Evolutionary conservation across 140 eudicot genomes (phyloP).

Genomic region (Eryngium alpinum): DNA sequence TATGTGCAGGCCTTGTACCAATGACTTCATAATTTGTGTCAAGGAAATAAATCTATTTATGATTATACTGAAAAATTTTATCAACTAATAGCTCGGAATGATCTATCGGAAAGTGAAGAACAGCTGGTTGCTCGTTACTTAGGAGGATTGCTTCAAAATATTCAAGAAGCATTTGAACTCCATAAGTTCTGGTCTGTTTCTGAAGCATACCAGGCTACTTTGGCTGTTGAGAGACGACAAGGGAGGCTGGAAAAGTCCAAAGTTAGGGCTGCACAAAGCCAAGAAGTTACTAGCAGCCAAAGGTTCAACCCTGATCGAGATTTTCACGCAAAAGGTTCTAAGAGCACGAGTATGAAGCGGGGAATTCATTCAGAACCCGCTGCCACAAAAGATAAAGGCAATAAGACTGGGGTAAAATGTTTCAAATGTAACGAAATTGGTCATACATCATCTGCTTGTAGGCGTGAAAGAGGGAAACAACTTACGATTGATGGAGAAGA

Average conservation of each 20-base stretch:
- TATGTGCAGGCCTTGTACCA: neutral
- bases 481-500: neutral
- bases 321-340: neutral
- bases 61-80: neutral
- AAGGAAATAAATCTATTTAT: neutral
- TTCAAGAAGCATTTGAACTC: constrained; percentile 53
- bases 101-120: neutral
- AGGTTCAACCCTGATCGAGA: neutral
- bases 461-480: neutral
- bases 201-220: neutral
- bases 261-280: neutral
- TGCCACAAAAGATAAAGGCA: neutral
- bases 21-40: neutral
- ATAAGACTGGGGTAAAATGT: neutral
- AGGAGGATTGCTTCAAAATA: constrained; percentile 13
- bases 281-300: neutral
- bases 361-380: neutral
- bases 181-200: too few relatives aligned
- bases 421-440: neutral
- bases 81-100: neutral
- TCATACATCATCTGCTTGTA: neutral
- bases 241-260: neutral
- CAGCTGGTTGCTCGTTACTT: too few relatives aligned
- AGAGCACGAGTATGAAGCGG: neutral
- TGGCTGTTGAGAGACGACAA: neutral